phyloP scores from a whole-genome alignment of 2,329 filamentous ascomycete species.

The Hypoxylon sp. region DNA sequence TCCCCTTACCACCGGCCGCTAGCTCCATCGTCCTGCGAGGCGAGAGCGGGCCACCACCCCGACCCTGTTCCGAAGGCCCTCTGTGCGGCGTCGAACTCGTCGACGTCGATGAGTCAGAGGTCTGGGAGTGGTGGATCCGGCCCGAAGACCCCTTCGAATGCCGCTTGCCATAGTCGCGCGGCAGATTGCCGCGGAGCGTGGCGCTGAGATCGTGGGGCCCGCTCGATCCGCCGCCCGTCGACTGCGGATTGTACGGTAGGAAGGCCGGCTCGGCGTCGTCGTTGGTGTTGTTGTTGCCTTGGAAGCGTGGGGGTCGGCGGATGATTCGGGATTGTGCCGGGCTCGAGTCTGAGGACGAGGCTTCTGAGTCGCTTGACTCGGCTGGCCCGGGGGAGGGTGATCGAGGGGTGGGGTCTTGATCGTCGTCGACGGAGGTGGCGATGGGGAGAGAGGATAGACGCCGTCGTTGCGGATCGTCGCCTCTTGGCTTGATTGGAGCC shows the following conservation, averaged over 20 bases:
- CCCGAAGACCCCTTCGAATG: conserved; percentile 53
- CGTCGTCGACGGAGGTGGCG: conserved; percentile 52
- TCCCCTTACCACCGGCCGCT: conserved; percentile 65
- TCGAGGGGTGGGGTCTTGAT: conserved; percentile 56
- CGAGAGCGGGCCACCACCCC: conserved; percentile 64
- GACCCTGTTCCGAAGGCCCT: conserved; percentile 52
- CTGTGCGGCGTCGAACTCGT: conserved; percentile 63
- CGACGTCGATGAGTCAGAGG: conserved; percentile 75
- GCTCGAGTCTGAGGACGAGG: conserved; percentile 60
- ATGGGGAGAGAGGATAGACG: conserved; percentile 64
- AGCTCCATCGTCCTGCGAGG: conserved; percentile 73
- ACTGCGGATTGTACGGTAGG: conserved; percentile 61
- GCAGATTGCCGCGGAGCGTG: conserved; percentile 65
- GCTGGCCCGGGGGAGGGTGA: conserved; percentile 59
- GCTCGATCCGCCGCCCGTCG: conserved; percentile 43
- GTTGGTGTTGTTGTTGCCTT: conserved; percentile 56
- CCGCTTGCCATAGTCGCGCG: conserved; percentile 55
- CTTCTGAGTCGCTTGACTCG: conserved; percentile 57
- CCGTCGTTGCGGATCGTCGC: conserved; percentile 55
- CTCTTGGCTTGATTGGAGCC: conserved; percentile 52
- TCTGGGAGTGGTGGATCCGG: conserved; percentile 64
- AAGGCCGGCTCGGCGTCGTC: conserved; percentile 72
- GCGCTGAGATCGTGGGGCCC: conserved; percentile 64
- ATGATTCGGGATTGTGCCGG: conserved; percentile 73
- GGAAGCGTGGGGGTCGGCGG: conserved; percentile 69